Evolutionary conservation across 352 stramenopile species (phyloP).

Genomic region (Globisporangium mamillatum): DNA sequence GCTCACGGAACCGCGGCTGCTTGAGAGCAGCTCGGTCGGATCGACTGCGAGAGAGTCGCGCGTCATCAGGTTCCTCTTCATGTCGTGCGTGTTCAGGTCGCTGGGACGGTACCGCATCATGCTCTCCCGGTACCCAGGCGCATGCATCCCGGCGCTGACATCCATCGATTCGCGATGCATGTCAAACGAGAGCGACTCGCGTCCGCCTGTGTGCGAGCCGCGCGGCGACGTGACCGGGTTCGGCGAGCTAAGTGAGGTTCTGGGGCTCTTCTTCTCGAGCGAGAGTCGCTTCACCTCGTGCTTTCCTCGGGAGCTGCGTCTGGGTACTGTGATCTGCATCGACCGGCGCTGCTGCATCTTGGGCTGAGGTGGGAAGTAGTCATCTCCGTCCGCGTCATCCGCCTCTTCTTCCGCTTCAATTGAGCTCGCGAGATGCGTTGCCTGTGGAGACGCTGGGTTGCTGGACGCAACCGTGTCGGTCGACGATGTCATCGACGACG

Average conservation of each 20-base stretch:
- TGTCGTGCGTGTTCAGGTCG: constrained; percentile 48
- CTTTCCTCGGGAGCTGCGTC: constrained; percentile 18
- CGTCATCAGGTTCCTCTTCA: constrained; percentile 40
- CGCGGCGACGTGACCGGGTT: constrained; percentile 15
- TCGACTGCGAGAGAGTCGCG: constrained; percentile 55
- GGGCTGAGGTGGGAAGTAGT: constrained; percentile 29
- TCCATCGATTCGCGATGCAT: constrained; percentile 16
- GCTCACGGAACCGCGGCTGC: constrained; percentile 38
- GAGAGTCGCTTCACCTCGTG: constrained; percentile 39
- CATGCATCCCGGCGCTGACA: neutral
- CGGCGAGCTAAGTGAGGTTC: neutral
- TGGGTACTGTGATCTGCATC: constrained; percentile 12
- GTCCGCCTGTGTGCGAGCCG: neutral
- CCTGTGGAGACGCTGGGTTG: constrained; percentile 11
- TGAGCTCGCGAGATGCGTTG: neutral
- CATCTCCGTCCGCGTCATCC: constrained; percentile 13
- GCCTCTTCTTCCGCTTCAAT: neutral
- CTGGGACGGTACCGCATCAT: constrained; percentile 75
- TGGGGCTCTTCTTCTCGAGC: constrained; percentile 26
- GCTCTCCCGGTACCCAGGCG: constrained; percentile 41
- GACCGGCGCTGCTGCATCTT: constrained; percentile 13
- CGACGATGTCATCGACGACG: constrained; percentile 31
- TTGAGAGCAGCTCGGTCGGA: constrained; percentile 18
- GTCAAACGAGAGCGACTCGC: constrained; percentile 17
- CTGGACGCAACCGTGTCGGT: constrained; percentile 19